These are phyloP conservation scores for Phytophthora europaea DNA, from an alignment of 352 stramenopile species.

Conservation along the genomic window DNA sequence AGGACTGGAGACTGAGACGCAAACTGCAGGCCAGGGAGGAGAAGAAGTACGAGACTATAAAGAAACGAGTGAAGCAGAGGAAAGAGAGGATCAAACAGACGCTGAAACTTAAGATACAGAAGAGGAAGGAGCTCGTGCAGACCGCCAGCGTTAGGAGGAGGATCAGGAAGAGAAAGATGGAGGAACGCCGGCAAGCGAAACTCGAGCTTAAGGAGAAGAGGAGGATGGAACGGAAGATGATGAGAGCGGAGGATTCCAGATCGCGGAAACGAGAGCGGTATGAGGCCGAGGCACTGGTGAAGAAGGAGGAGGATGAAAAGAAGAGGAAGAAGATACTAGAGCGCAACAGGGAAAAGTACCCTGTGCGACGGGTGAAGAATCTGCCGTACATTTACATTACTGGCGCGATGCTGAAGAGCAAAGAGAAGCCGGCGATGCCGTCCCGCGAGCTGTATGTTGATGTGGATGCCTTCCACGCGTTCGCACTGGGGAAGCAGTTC, in stretches of 20 bases:
- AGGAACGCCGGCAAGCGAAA: background rate
- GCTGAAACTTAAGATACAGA: background rate
- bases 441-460: conserved; percentile 48
- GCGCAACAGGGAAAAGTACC: conserved; percentile 11
- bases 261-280: background rate
- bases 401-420: background rate
- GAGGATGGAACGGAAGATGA: background rate
- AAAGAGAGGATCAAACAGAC: conserved; percentile 29
- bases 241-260: background rate
- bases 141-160: background rate
- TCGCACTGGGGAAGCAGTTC: conserved; percentile 67
- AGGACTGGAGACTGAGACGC: conserved; percentile 34
- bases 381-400: conserved; percentile 35
- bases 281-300: background rate
- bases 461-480: conserved; percentile 53
- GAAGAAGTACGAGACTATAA: background rate
- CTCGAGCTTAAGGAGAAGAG: background rate
- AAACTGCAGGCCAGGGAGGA: conserved; percentile 19
- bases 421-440: conserved; percentile 11
- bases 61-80: conserved; percentile 7
- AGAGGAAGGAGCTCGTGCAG: background rate
- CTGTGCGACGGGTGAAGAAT: conserved; percentile 13
- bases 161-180: background rate
- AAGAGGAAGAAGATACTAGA: conserved; percentile 2
- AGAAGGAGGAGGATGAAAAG: background rate